Base-by-base conservation (phyloP, 129 eudicot species). In the Pulicaria dysenterica region DNA sequence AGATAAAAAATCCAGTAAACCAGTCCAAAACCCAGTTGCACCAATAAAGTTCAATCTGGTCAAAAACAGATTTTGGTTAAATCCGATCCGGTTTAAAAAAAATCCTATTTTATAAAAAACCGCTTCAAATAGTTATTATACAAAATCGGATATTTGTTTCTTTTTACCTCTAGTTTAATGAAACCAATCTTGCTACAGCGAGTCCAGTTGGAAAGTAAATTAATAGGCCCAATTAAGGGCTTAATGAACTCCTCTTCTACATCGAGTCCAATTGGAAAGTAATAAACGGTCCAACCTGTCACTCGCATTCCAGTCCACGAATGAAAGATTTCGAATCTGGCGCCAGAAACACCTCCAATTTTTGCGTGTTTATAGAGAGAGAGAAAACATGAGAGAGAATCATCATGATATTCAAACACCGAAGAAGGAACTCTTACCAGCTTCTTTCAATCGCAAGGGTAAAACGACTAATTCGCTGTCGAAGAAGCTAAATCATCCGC, bases 331-430 rank as follows among this genome's bases (percentile, higher is more conserved):
- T 65, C 63, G n/a, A 66, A 73, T 65, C 7, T 67, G 75, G 83
- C 83, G 83, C 79, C 71, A 78, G 6, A 60, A 79, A 24, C 42
- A 72, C 45, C 56, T 36, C 49, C 59, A 41, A 41, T 61, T 61
- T 50, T 1, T 68, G 70, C 58, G 68, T 73, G 48, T 47, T 41
- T 31, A 24, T 15, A 57, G 61, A 72, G 11, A 69, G 66, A 48
- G 40, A 16, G 62, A 50, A 24, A 58, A 39, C 31, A 62, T 55
- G 65, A 76, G 47, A 56, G 74, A 67, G 46, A 80, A 75, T 47
- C 61, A 74, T 80, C 79, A 74, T 55, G 72, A 59, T 6, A 37
- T 80, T 60, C 84, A 67, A 69, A 67, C 80, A 41, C 80, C 76
- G 16, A 62, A 80, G 64, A 72, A 78, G 77, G 82, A 78, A 31